A percentile compares a stretch with the other conserved stretches of the same genome.
phyloP scores from a whole-genome alignment of 139 green algal genomes.

The Pseudopediastrum boryanum region DNA sequence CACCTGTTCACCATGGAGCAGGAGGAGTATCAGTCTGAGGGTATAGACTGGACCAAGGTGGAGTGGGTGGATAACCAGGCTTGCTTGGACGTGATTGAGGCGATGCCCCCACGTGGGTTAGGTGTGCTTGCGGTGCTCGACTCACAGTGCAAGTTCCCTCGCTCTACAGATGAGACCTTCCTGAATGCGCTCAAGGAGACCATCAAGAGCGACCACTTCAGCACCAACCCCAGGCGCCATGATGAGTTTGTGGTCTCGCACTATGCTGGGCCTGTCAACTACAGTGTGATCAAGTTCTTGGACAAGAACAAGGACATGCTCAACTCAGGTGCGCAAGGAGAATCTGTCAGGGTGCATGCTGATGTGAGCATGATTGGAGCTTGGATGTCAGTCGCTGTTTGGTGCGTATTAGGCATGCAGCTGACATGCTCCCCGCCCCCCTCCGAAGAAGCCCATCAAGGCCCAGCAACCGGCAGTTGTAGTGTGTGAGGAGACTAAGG shows the following conservation, averaged over 20 bases:
- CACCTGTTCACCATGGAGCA: constrained; percentile 94
- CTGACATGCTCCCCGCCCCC: too few species aligned
- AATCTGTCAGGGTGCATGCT: background rate
- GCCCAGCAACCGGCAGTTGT: too few species aligned
- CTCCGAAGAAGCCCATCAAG: too few species aligned
- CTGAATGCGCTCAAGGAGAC: constrained; percentile 37
- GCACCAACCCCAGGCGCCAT: constrained; percentile 44
- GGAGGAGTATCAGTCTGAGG: constrained; percentile 93
- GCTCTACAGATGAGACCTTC: constrained; percentile 76
- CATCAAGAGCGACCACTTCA: constrained; percentile 63
- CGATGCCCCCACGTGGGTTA: constrained; percentile 59
- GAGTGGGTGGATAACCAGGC: constrained; percentile 99
- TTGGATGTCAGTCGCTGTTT: background rate
- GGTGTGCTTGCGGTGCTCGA: constrained; percentile 95
- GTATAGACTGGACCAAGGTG: constrained; percentile 97
- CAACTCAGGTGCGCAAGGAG: constrained; percentile 44
- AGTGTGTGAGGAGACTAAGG: too few species aligned
- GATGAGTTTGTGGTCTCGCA: constrained; percentile 76
- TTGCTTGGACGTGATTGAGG: constrained; percentile 92
- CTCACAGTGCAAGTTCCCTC: constrained; percentile 85
- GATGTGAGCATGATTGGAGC: background rate
- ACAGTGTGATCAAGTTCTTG: constrained; percentile 68
- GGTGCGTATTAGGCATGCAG: too few species aligned
- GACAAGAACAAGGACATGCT: constrained; percentile 89
- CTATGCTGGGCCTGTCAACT: constrained; percentile 78